These are phyloP conservation scores for Saururus chinensis DNA, from an alignment of 164 flowering plant species.

Conservation along the genomic window DNA sequence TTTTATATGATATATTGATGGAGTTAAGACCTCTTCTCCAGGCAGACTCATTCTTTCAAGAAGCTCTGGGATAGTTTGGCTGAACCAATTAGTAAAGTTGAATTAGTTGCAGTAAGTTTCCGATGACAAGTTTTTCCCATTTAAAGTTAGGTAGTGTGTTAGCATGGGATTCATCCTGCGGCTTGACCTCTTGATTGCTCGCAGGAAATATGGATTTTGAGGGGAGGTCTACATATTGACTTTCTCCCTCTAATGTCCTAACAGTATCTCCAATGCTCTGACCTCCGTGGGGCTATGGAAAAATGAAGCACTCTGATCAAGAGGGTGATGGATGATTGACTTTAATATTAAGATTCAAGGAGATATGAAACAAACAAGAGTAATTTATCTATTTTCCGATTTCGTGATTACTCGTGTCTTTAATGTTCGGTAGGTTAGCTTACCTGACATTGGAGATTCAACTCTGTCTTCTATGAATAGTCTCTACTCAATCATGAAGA, in stretches of 20 bases:
- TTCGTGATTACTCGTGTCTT: too few species aligned
- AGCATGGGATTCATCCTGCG: not conserved
- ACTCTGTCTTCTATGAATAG: slow-evolving; percentile 41
- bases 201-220: not conserved
- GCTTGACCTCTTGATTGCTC: not conserved
- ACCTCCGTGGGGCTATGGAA: not conserved
- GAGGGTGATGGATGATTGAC: not conserved
- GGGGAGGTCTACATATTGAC: not conserved
- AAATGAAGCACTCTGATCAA: too few species aligned
- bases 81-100: slow-evolving; percentile 37
- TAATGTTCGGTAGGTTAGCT: slow-evolving; percentile 42
- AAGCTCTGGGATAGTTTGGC: slow-evolving; percentile 53
- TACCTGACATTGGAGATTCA: slow-evolving; percentile 48
- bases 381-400: not conserved
- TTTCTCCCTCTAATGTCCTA: not conserved
- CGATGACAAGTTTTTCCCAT: not conserved
- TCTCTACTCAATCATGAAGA: slow-evolving; percentile 52
- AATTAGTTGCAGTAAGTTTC: slow-evolving; percentile 59
- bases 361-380: not conserved
- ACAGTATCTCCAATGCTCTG: not conserved
- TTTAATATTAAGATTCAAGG: not conserved
- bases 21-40: slow-evolving; percentile 9
- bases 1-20: not conserved
- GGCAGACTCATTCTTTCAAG: slow-evolving; percentile 33
- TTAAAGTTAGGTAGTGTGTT: not conserved